phyloP scores from a whole-genome alignment of 1,284 basidiomycete genomes.

The Ceratobasidium sp. region DNA sequence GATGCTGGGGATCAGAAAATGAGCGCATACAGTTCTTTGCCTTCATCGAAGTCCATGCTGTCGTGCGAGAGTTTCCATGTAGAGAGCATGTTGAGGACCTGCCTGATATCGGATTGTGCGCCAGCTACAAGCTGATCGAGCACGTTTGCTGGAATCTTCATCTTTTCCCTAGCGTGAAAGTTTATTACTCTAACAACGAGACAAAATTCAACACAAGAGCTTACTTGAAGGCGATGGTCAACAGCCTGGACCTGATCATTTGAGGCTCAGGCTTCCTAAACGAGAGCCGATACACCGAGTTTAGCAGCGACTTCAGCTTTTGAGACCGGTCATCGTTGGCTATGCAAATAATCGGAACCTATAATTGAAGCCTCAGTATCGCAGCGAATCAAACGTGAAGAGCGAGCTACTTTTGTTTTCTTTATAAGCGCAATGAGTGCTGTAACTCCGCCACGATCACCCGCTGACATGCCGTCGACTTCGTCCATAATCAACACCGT shows the following conservation, averaged over 20 bases:
- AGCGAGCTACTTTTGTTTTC: slow-evolving; percentile 79
- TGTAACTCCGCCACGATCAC: slow-evolving; percentile 95
- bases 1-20: not conserved
- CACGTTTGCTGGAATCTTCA: slow-evolving; percentile 90
- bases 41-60: slow-evolving; percentile 89
- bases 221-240: slow-evolving; percentile 90
- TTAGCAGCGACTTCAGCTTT: slow-evolving; percentile 89
- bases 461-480: slow-evolving; percentile 98
- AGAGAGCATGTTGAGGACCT: slow-evolving; percentile 97
- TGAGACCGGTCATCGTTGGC: slow-evolving; percentile 89
- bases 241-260: slow-evolving; percentile 83
- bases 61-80: slow-evolving; percentile 88
- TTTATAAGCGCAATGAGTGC: slow-evolving; percentile 92
- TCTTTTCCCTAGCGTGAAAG: slow-evolving; percentile 74
- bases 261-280: slow-evolving; percentile 81
- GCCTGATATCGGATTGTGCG: slow-evolving; percentile 93
- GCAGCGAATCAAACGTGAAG: not conserved
- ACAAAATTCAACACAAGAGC: slow-evolving; percentile 49
- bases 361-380: slow-evolving; percentile 24
- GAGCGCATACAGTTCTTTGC: slow-evolving; percentile 80
- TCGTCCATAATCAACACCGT: slow-evolving; percentile 99
- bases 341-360: slow-evolving; percentile 98
- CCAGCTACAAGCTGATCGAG: slow-evolving; percentile 91
- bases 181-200: slow-evolving; percentile 10
- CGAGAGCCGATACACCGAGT: slow-evolving; percentile 78